Base-by-base conservation (phyloP, 2,329 filamentous ascomycete species). In the Fusarium xylarioides region DNA sequence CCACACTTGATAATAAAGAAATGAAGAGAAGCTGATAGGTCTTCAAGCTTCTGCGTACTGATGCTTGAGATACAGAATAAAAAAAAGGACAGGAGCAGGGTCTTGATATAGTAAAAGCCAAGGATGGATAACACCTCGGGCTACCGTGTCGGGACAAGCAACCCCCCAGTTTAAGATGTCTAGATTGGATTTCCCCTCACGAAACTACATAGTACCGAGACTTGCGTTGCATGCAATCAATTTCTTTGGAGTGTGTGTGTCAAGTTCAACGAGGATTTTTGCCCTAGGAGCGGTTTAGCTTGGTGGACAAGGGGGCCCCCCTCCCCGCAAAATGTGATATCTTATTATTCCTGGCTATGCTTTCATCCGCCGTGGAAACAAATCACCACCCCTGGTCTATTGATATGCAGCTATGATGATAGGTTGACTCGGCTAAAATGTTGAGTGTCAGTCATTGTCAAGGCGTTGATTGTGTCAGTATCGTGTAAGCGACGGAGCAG, bases 51-150 rank as follows among this genome's bases (percentile, higher is more conserved):
- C 50, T 63, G 52, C 14, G 64, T 63, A 37, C 57, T 43, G 49
- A 68, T 58, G 49, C 43, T 58, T 56, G 40, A 66, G 54, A 77
- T 71, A 42, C 32, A 59, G 37, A 54, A 35, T 7, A 32, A 46
- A 34, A 60, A 59, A 67, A 52, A 40, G 60, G 61, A 57, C 5
- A 57, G 59, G 38, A 67, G 43, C 52, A 60, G 49, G 63, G 62
- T 47, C 55, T 74, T 65, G 44, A 76, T 69, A 76, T 73, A 77
- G 53, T 46, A 71, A 54, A 56, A 44, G 32, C 44, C 65, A 50
- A 61, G 61, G 32, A 67, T 62, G 53, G 63, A 70, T 58, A 69
- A 68, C 68, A 69, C 71, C 72, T 74, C 75, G 73, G 75, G 68
- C 73, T 74, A 71, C 71, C 72, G 43, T 61, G 63, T 74, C 72